Conservation (phyloP, 176 grass and related monocot species). For the Zizania latifolia region DNA sequence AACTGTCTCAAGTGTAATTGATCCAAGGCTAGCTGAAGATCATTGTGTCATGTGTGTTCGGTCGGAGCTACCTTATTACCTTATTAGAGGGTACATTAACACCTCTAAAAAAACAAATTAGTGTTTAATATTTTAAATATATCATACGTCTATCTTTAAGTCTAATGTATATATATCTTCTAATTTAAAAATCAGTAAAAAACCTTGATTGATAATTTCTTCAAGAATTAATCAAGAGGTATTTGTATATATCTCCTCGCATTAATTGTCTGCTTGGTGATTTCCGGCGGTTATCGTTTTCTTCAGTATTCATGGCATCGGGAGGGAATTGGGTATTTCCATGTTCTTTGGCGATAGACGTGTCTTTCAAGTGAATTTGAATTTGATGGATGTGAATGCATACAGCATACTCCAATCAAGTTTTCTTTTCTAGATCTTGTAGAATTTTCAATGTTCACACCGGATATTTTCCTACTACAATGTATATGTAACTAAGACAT, state of each 20-base stretch:
- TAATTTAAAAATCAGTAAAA: too few relatives aligned
- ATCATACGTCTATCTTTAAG: too few relatives aligned
- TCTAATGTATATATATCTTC: too few relatives aligned
- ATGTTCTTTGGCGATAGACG: neutral
- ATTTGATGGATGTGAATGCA: neutral
- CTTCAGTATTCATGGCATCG: neutral
- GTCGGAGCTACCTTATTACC: too few relatives aligned
- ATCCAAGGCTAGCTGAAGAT: slow-evolving; percentile 7
- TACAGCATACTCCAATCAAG: neutral
- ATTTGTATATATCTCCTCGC: neutral
- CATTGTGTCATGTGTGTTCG: neutral
- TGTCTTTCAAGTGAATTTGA: neutral
- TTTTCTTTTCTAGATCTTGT: neutral
- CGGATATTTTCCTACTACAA: neutral
- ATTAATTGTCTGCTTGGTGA: neutral
- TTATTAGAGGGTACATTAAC: too few relatives aligned
- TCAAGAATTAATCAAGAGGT: neutral
- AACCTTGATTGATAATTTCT: neutral
- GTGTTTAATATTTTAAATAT: too few relatives aligned
- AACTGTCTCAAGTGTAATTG: neutral
- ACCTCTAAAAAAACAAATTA: too few relatives aligned
- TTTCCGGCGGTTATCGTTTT: neutral
- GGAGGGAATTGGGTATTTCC: neutral
- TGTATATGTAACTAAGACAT: neutral
- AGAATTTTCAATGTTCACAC: neutral